Base-by-base conservation (phyloP, 768 basidiomycete genomes). In the Tremella fuciformis region DNA sequence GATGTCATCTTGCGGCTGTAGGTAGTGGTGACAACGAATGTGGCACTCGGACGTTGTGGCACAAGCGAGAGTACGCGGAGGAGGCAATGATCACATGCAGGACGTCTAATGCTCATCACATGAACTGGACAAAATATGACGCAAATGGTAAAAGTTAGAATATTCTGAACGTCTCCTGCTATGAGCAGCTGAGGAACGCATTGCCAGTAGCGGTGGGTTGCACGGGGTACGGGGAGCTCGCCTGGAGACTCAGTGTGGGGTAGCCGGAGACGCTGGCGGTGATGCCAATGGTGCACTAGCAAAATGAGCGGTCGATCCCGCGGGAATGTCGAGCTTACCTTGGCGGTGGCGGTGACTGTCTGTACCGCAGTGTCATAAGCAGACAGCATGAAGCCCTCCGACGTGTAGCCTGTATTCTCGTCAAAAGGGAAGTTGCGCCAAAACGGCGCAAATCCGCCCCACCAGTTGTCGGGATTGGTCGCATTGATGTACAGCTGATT, bases 371-470 rank as follows among this genome's bases (percentile, higher is more conserved):
- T 4, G 16, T 46, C 42, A 46, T 46, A 46, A 6, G 22, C 42
- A 22, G n/a, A 18, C 42, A 46, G 22, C n/a, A 46, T 22, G 22
- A 46, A 46, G n/a, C 42, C 42, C 16, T 46, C 42, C n/a, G 42
- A 18, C 6, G 15, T 15, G 22, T 46, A 46, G 4, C 22, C 22
- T 8, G 42, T 46, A 15, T 15, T 15, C 8, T n/a, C 22, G 22
- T 46, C 42, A 46, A 46, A 46, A 8, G 42, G 42, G 42, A 46
- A 46, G 22, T 46, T 46, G n/a, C 42, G n/a, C 42, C 42, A 46
- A 15, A 46, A 46, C 6, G 42, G 42, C n/a, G n/a, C 42, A 4
- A n/a, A 6, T 18, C 42, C 42, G 4, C 42, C 42, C 42, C 42
- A 46, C 42, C 42, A 46, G 16, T 46, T 46, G 16, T 18, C 15